phyloP scores from a whole-genome alignment of 176 grass and related monocot species.

The Hordeum marinum region DNA sequence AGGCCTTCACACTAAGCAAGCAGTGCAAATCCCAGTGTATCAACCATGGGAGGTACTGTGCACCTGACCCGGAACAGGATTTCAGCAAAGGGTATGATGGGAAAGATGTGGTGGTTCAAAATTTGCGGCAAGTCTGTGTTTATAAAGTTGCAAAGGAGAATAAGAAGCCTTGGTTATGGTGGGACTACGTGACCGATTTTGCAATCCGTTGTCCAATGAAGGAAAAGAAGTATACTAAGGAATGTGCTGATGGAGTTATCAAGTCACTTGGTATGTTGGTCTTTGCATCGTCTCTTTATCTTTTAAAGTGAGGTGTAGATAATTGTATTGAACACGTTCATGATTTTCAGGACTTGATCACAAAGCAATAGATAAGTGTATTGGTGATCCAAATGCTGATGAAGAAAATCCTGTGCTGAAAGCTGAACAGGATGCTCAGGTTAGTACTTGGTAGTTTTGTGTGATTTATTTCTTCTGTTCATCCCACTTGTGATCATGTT shows the following conservation, averaged over 20 bases:
- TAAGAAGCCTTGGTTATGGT: conserved; percentile 82
- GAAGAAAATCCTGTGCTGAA: conserved; percentile 82
- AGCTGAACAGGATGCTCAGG: conserved; percentile 91
- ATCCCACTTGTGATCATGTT: conserved; percentile 14
- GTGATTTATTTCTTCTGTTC: conserved; percentile 6
- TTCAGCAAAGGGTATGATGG: conserved; percentile 96
- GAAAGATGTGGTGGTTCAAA: conserved; percentile 89
- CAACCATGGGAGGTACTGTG: conserved; percentile 81
- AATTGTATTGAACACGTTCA: not conserved
- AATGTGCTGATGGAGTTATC: conserved; percentile 80
- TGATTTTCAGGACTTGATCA: conserved; percentile 51
- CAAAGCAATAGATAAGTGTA: conserved; percentile 79
- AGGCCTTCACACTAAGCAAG: conserved; percentile 80
- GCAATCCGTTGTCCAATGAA: conserved; percentile 86
- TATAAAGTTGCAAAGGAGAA: conserved; percentile 71
- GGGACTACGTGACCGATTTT: conserved; percentile 93
- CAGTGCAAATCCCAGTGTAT: conserved; percentile 93
- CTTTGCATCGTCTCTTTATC: not conserved
- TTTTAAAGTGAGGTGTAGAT: not conserved
- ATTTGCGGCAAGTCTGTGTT: conserved; percentile 76
- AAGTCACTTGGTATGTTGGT: conserved; percentile 72
- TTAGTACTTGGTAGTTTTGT: conserved; percentile 31
- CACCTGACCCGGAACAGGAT: conserved; percentile 86
- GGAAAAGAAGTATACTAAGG: conserved; percentile 83
- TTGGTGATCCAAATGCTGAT: conserved; percentile 80